Percentiles rank a stretch among this genome's conserved stretches.
These are phyloP conservation scores for Solanum hybrid DNA, from an alignment of 305 asterid species.

Conservation along the genomic window DNA sequence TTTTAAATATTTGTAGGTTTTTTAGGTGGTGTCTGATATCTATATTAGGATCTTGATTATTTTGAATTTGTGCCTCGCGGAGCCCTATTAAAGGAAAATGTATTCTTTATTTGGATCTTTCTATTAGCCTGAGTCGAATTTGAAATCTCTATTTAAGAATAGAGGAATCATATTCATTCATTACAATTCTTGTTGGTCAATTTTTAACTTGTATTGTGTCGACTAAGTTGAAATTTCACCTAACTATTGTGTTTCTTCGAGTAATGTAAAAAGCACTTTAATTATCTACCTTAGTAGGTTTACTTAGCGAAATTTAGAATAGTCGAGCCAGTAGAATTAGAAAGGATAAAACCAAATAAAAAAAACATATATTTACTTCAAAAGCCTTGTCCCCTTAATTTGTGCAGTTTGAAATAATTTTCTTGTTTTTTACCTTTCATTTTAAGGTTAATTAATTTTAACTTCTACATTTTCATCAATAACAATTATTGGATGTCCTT, in stretches of 20 bases:
- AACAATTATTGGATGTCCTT: neutral
- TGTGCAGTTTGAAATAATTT: neutral
- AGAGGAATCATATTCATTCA: neutral
- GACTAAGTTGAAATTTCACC: neutral
- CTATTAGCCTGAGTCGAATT: neutral
- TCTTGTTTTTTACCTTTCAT: neutral
- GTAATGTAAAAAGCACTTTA: neutral
- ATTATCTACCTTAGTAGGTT: neutral
- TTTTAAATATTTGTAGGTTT: neutral
- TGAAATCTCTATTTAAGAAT: neutral
- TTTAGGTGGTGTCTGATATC: neutral
- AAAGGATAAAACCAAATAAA: neutral
- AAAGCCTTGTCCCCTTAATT: neutral
- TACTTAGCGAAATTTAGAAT: neutral
- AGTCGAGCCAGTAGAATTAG: neutral
- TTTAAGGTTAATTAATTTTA: neutral
- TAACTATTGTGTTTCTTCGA: neutral
- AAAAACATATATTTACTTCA: neutral
- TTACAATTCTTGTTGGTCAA: neutral
- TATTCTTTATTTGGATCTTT: neutral
- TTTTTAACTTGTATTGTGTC: neutral
- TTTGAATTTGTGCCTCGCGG: neutral
- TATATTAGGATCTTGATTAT: neutral
- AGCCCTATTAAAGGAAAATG: fast-evolving
- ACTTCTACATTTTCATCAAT: neutral